Evolutionary conservation across 2,329 filamentous ascomycete species (phyloP), one percentile per base, ranked within the genome.

Genomic region (Oidium heveae): DNA sequence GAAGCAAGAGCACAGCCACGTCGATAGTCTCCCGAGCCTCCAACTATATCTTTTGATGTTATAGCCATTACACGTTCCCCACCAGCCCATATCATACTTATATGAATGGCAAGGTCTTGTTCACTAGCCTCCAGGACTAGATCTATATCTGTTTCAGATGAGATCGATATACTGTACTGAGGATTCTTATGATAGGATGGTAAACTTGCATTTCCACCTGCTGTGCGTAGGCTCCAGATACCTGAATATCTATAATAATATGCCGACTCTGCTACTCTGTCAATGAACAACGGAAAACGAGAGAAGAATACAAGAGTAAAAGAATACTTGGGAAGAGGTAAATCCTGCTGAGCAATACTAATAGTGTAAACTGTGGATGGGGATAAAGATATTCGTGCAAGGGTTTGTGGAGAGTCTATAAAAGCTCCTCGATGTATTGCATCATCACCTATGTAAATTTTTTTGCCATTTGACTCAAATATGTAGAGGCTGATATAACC

Each of bases 341-440:
- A 73, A 39, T 82, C 80, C 62, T 93, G 81, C 61, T 93, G 83
- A 16, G 86, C 82, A 32, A 87, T 72, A 8, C 88, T 84, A 5
- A 84, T 70, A 0, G 73, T 76, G 59, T 75, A 75, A 4, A 63
- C 61, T 49, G 66, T 69, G n/a, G 64, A 65, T 4, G 70, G 68
- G 34, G 66, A 66, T 3, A 70, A 72, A 32, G 84, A 75, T 57
- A 94, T 74, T 56, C 83, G 80, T 47, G 93, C 77, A 8, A 98
- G 76, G 0, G 85, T 94, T 66, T 96, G 93, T 1, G 87, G 87
- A 2, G 88, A 93, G 67, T 95, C 89, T 36, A 96, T 86, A 58
- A 86, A 94, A n/a, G 86, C 84, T 0, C 83, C 84, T 37, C 82
- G 79, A 61, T 85, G 79, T 0, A 84, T 66, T 24, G 80, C 76